These are phyloP conservation scores for Mallotus japonicus DNA, from an alignment of 441 rosid species.

Conservation along the genomic window DNA sequence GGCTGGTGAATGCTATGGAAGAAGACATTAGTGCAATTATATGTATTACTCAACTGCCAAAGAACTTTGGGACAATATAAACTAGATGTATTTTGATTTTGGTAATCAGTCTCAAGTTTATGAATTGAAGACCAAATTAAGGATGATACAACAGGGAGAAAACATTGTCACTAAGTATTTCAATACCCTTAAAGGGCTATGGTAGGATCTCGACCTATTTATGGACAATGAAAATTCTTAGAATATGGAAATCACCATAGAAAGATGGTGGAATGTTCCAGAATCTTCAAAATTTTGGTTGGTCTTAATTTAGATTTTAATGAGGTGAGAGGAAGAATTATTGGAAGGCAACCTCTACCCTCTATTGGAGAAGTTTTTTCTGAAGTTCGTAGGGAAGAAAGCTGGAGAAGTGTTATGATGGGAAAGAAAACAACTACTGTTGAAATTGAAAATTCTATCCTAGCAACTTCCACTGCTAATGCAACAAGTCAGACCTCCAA, in stretches of 20 bases:
- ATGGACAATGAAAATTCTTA: neutral
- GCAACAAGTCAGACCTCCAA: neutral
- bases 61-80: neutral
- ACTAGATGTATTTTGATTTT: neutral
- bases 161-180: neutral
- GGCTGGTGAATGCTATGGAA: neutral
- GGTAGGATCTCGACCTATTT: neutral
- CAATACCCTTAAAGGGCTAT: neutral
- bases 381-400: too few relatives aligned
- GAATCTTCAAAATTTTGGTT: slow-evolving; percentile 4
- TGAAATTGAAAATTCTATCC: too few relatives aligned
- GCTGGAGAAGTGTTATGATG: too few relatives aligned
- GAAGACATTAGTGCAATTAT: neutral
- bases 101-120: neutral
- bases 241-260: neutral
- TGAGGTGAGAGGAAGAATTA: neutral
- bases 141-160: neutral
- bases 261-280: neutral
- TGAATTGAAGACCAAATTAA: neutral
- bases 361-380: neutral
- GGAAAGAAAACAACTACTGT: too few relatives aligned
- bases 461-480: too few relatives aligned
- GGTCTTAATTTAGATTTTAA: neutral
- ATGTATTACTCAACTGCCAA: neutral
- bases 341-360: neutral